Conservation (phyloP, 257 asterid species). For the Misopates orontium region DNA sequence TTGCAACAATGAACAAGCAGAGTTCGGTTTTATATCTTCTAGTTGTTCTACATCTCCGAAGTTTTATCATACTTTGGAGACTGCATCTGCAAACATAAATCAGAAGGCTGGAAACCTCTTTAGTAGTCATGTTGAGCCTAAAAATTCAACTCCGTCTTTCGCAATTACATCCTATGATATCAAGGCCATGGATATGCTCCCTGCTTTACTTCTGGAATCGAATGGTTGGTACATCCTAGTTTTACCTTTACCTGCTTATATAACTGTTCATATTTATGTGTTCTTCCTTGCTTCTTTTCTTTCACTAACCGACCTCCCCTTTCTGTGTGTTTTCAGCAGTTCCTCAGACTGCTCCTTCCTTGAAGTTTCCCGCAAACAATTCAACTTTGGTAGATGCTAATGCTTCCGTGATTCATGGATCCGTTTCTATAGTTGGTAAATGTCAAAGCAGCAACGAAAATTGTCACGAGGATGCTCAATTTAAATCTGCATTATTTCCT, state of each 20-base stretch:
- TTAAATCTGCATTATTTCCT: conserved; percentile 22
- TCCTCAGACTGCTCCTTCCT: not conserved
- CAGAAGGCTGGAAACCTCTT: conserved; percentile 29
- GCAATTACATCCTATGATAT: conserved; percentile 20
- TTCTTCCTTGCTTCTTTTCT: not conserved
- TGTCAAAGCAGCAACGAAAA: conserved; percentile 25
- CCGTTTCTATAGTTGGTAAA: conserved; percentile 26
- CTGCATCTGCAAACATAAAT: conserved; percentile 17
- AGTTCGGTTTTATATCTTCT: conserved; percentile 24
- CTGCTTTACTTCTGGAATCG: conserved; percentile 32
- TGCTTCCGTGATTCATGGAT: conserved; percentile 17
- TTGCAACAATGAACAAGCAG: conserved; percentile 25
- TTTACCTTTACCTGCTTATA: conserved; percentile 17
- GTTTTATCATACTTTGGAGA: conserved; percentile 24
- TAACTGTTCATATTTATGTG: not conserved
- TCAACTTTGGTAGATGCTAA: conserved; percentile 31
- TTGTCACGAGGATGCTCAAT: conserved; percentile 24
- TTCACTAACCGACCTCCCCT: not conserved
- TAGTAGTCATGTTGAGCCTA: conserved; percentile 16
- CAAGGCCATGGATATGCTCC: conserved; percentile 30
- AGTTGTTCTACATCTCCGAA: conserved; percentile 30
- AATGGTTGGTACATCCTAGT: conserved; percentile 46
- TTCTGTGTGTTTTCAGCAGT: not conserved
- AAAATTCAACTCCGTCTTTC: conserved; percentile 30
- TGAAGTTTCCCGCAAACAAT: not conserved